A percentile compares a stretch with the other conserved stretches of the same genome.
phyloP scores from a whole-genome alignment of 2,329 filamentous ascomycete genomes.

The Didymella pomorum region DNA sequence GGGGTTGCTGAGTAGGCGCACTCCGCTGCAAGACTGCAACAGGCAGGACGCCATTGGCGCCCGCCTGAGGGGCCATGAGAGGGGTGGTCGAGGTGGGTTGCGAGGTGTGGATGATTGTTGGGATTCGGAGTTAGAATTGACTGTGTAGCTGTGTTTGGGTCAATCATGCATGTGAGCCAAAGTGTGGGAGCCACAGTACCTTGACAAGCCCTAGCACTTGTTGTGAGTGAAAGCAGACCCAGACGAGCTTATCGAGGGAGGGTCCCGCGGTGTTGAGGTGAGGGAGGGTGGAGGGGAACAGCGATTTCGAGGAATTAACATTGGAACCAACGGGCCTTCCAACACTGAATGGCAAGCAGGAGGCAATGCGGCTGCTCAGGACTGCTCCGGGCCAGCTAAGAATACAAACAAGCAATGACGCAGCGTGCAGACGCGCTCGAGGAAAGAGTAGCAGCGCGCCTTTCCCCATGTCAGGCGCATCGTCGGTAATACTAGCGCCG shows the following conservation, averaged over 20 bases:
- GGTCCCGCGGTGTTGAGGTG: slow-evolving; percentile 5
- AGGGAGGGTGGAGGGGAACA: slow-evolving; percentile 18
- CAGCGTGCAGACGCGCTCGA: slow-evolving; percentile 17
- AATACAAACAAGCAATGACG: slow-evolving; percentile 24
- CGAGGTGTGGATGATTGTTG: background rate
- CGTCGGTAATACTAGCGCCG: slow-evolving; percentile 25
- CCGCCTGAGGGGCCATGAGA: slow-evolving; percentile 43
- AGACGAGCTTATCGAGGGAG: slow-evolving; percentile 4
- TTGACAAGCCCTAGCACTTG: background rate
- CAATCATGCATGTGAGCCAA: background rate
- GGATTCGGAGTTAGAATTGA: background rate
- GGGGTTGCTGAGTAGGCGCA: slow-evolving; percentile 32
- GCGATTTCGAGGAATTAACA: slow-evolving; percentile 23
- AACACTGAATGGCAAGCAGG: background rate
- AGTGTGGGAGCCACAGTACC: background rate
- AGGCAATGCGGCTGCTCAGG: slow-evolving; percentile 9
- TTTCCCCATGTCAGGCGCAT: slow-evolving; percentile 10
- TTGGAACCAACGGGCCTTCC: slow-evolving; percentile 16
- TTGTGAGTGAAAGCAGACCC: background rate
- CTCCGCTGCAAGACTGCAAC: slow-evolving; percentile 50
- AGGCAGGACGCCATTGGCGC: slow-evolving; percentile 51
- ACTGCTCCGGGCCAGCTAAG: background rate
- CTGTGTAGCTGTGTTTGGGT: background rate
- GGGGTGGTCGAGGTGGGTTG: background rate
- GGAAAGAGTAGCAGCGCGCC: slow-evolving; percentile 11